These are phyloP conservation scores for Claviceps capensis DNA, from an alignment of 2,329 filamentous ascomycete genomes.

Conservation along the genomic window DNA sequence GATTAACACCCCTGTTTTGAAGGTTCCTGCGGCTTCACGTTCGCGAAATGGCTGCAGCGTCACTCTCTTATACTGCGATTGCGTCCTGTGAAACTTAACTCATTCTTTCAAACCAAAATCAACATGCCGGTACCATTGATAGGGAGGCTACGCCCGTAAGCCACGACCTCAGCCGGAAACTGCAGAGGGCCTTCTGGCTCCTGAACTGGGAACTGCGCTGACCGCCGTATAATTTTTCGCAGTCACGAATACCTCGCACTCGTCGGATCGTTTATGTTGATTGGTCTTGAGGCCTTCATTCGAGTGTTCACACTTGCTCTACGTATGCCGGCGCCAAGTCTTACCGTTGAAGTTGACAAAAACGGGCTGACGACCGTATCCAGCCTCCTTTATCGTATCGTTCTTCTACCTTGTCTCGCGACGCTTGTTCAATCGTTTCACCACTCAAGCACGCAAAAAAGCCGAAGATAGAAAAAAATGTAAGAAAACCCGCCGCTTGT, in stretches of 20 bases:
- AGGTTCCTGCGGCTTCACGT: neutral
- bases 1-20: neutral
- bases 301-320: constrained; percentile 78
- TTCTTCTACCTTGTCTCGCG: constrained; percentile 76
- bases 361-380: constrained; percentile 11
- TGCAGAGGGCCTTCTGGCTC: neutral
- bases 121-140: constrained; percentile 39
- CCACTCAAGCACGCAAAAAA: constrained; percentile 53
- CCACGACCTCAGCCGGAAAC: constrained; percentile 7
- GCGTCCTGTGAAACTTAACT: neutral
- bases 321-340: constrained; percentile 39
- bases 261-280: constrained; percentile 67
- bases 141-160: constrained; percentile 38
- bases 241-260: constrained; percentile 83
- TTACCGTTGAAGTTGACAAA: constrained; percentile 6
- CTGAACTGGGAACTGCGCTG: neutral
- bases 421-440: constrained; percentile 66
- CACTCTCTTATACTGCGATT: neutral
- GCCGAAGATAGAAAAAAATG: constrained; percentile 55
- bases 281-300: constrained; percentile 70
- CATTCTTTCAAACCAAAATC: constrained; percentile 6
- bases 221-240: neutral
- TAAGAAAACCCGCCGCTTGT: constrained; percentile 17
- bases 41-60: constrained; percentile 1
- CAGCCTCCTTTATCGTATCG: constrained; percentile 65